Conservation (phyloP, 768 basidiomycete species). For the Hemileccinum impolitum region DNA sequence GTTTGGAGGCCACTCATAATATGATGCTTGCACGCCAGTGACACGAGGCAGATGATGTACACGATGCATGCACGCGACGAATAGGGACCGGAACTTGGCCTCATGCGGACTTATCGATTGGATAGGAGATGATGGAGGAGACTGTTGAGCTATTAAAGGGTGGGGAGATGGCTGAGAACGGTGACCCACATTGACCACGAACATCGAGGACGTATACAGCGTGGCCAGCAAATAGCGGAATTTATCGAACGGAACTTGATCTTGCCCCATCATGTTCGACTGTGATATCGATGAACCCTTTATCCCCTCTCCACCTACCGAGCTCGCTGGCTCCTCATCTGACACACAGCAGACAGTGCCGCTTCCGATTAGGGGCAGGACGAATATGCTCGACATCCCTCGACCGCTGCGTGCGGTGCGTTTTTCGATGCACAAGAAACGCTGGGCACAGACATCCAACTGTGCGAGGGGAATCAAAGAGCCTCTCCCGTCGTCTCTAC, state of each 20-base stretch:
- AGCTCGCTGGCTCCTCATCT: constrained; percentile 23
- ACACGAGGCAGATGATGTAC: constrained; percentile 23
- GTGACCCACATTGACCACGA: constrained; percentile 7
- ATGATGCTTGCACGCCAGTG: constrained; percentile 3
- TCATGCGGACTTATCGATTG: constrained; percentile 23
- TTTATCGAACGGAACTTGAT: constrained; percentile 9
- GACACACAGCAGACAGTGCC: constrained; percentile 25
- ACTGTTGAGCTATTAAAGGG: constrained; percentile 14
- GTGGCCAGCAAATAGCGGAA: constrained; percentile 5
- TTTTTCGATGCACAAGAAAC: constrained; percentile 30
- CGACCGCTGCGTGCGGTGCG: constrained; percentile 32
- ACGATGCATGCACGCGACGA: constrained; percentile 23
- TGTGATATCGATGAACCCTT: constrained; percentile 30
- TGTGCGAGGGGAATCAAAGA: constrained; percentile 35
- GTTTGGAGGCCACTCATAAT: constrained; percentile 15
- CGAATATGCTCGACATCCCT: constrained; percentile 24
- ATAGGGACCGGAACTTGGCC: constrained; percentile 23
- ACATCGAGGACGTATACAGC: constrained; percentile 9
- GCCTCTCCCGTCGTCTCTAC: constrained; percentile 42
- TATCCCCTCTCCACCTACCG: constrained; percentile 28
- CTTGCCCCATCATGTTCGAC: constrained; percentile 22
- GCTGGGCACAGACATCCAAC: constrained; percentile 33
- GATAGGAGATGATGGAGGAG: constrained; percentile 1
- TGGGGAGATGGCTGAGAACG: not conserved
- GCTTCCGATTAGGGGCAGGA: constrained; percentile 13